phyloP scores from a whole-genome alignment of 2,329 filamentous ascomycete genomes.

The Phialophora expanda region DNA sequence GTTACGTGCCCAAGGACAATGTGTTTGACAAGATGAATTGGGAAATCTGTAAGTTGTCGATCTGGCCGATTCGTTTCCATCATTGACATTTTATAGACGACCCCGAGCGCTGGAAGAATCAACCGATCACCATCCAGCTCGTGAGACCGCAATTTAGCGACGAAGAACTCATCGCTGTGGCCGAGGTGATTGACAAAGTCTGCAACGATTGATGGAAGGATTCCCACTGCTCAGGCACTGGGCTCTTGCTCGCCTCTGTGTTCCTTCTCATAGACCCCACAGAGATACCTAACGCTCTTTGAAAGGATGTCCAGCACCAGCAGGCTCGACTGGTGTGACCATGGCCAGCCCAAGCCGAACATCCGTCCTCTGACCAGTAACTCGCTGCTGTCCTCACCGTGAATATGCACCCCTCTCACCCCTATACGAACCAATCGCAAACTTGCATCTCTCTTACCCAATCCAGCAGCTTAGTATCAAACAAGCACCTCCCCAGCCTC shows the following conservation, averaged over 20 bases:
- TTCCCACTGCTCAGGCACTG: background rate
- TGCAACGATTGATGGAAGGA: slow-evolving; percentile 14
- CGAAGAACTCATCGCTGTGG: slow-evolving; percentile 53
- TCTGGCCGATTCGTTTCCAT: background rate
- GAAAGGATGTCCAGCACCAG: background rate
- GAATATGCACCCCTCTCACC: background rate
- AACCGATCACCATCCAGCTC: slow-evolving; percentile 60
- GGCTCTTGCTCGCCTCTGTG: background rate
- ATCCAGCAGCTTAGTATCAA: background rate
- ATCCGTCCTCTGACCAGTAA: background rate
- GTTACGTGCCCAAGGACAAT: slow-evolving; percentile 28
- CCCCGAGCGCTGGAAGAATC: slow-evolving; percentile 54
- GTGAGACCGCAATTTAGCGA: slow-evolving; percentile 60
- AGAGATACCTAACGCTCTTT: background rate
- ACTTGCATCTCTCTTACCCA: slow-evolving; percentile 13
- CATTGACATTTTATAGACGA: slow-evolving; percentile 41
- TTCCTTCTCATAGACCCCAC: background rate
- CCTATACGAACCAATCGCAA: background rate
- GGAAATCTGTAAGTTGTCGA: slow-evolving; percentile 45
- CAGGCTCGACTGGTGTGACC: background rate
- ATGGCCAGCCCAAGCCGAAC: background rate
- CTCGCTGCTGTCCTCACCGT: background rate
- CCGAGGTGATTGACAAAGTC: slow-evolving; percentile 27
- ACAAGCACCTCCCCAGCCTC: background rate
- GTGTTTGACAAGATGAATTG: slow-evolving; percentile 55